phyloP scores from a whole-genome alignment of 1,284 basidiomycete genomes.

The Grifola frondosa region DNA sequence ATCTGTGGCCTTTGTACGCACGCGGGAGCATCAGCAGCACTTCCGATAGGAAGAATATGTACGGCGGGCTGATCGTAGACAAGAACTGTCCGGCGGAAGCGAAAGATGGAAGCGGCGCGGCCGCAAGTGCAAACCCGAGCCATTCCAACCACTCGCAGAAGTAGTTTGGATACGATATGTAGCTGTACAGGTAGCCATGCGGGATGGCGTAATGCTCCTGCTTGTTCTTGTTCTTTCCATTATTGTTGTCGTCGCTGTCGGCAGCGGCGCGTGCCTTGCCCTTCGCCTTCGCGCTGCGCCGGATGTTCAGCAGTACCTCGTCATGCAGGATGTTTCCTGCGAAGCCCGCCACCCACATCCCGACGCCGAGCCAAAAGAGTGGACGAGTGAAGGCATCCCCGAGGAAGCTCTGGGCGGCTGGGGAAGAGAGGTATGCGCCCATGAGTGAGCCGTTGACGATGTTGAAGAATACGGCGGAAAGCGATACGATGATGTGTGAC shows the following conservation, averaged over 20 bases:
- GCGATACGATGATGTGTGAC: conserved; percentile 67
- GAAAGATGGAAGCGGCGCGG: conserved; percentile 40
- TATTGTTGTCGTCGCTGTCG: conserved; percentile 18
- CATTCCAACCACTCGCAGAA: conserved; percentile 91
- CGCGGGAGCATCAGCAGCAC: conserved; percentile 76
- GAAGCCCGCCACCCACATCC: conserved; percentile 71
- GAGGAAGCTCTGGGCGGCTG: conserved; percentile 44
- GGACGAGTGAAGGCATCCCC: conserved; percentile 34
- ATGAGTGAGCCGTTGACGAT: conserved; percentile 69
- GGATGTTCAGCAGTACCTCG: conserved; percentile 79
- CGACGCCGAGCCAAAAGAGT: conserved; percentile 63
- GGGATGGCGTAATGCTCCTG: conserved; percentile 77
- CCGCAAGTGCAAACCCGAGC: conserved; percentile 76
- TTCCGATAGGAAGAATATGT: conserved; percentile 74
- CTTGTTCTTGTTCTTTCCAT: conserved; percentile 22
- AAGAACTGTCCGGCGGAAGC: conserved; percentile 30
- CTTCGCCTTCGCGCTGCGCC: conserved; percentile 45
- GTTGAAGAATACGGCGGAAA: conserved; percentile 69
- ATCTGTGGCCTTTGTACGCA: conserved; percentile 76
- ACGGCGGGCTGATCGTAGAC: conserved; percentile 50
- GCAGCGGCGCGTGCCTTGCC: conserved; percentile 30
- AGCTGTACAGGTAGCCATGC: conserved; percentile 73
- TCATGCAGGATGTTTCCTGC: conserved; percentile 85
- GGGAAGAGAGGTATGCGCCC: conserved; percentile 67
- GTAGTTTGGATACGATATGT: conserved; percentile 92